Conservation (phyloP, 768 basidiomycete species). For the Suillus spraguei region DNA sequence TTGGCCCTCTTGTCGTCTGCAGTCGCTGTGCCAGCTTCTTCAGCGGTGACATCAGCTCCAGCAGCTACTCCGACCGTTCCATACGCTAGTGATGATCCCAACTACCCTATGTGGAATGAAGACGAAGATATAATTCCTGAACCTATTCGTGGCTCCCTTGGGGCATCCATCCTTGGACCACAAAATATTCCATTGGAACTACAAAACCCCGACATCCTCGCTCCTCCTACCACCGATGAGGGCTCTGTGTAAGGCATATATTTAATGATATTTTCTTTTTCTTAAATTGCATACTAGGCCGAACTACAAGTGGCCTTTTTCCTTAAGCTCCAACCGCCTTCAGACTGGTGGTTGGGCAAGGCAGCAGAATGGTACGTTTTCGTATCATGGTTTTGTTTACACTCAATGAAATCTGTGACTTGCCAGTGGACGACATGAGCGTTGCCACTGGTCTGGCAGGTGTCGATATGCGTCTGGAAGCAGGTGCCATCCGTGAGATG, state of each 20-base stretch:
- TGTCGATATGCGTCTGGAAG: slow-evolving; percentile 45
- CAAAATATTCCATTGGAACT: slow-evolving; percentile 56
- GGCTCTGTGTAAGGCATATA: slow-evolving; percentile 44
- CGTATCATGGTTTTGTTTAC: neutral
- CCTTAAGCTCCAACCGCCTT: slow-evolving; percentile 60
- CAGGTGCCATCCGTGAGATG: slow-evolving; percentile 46
- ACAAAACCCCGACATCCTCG: slow-evolving; percentile 58
- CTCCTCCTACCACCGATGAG: slow-evolving; percentile 64
- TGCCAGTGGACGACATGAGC: slow-evolving; percentile 41
- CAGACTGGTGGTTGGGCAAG: slow-evolving; percentile 69
- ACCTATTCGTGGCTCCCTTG: slow-evolving; percentile 47
- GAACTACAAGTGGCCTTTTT: slow-evolving; percentile 68
- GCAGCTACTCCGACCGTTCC: slow-evolving; percentile 45
- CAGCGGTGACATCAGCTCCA: slow-evolving; percentile 30
- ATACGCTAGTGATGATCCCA: slow-evolving; percentile 48
- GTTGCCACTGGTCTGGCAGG: slow-evolving; percentile 41
- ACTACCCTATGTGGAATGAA: slow-evolving; percentile 43
- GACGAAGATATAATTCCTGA: slow-evolving; percentile 34
- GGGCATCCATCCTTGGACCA: slow-evolving; percentile 54
- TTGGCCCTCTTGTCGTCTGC: slow-evolving; percentile 24
- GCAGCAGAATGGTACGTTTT: slow-evolving; percentile 53
- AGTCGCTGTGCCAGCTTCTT: slow-evolving; percentile 21
- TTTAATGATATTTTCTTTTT: neutral
- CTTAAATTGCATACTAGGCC: slow-evolving; percentile 20
- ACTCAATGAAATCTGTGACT: slow-evolving; percentile 23